Base-by-base conservation (phyloP, 805 yeast genomes). In the Yarrowia yakushimensis region DNA sequence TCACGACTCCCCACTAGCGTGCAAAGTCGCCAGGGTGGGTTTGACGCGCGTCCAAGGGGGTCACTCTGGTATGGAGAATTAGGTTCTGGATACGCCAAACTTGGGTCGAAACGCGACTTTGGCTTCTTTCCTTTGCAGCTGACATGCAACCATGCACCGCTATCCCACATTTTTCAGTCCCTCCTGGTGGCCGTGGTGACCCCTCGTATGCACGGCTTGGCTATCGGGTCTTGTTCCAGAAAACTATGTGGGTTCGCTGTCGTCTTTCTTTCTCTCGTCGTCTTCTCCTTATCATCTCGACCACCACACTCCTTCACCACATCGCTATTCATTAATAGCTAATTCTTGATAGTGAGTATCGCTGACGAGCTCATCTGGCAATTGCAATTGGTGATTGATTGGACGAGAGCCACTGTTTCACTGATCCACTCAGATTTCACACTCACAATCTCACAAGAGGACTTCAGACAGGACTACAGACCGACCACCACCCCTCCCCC, bases 271-370 rank as follows among this genome's bases (percentile, higher is more conserved):
- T 23, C 45, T 11, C 18, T 12, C 13, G n/a, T 27, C 20, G n/a
- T 43, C 50, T n/a, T 17, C 6, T 11, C 23, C 27, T 25, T 20
- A 20, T 15, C 45, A 22, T 12, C 46, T 6, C 9, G 30, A 6
- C 17, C 27, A 18, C 25, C 17, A 4, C 43, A n/a, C 18, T 10
- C 17, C 30, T 36, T 36, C 41, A 18, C n/a, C 41, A 2, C 27
- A 22, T 13, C 27, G 45, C 45, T 41, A 41, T 41, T 41, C 45
- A 41, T 52, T 52, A 52, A 52, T 52, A 52, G 59, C 59, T 34
- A 52, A 52, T 48, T 50, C 33, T 34, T 50, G 23, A 46, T 48
- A 34, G 59, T 52, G 59, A 52, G 59, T 52, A 34, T 17, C 39
- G 20, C 13, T n/a, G n/a, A n/a, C n/a, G n/a, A n/a, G n/a, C n/a